Conservation (phyloP, 306 rosid genomes). For the Crotalaria pallida region DNA sequence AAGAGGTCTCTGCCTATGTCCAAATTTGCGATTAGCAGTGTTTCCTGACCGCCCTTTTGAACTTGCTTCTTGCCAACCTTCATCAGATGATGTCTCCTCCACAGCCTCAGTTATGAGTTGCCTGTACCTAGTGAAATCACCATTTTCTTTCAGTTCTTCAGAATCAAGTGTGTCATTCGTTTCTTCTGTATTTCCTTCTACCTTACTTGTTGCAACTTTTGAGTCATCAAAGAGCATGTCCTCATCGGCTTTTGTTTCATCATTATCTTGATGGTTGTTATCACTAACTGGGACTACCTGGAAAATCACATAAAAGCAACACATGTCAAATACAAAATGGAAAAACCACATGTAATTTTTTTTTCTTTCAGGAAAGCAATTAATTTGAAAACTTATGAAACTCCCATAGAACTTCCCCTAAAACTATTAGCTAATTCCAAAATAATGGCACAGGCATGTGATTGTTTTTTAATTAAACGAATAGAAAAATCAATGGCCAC, state of each 20-base stretch:
- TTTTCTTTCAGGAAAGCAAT: neutral
- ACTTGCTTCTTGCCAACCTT: constrained; percentile 96
- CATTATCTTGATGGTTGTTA: constrained; percentile 39
- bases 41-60: constrained; percentile 69
- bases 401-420: constrained; percentile 23
- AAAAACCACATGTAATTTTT: neutral
- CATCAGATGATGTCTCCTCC: constrained; percentile 65
- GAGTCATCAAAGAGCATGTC: constrained; percentile 31
- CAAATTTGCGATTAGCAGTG: constrained; percentile 45
- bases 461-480: neutral
- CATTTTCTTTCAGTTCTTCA: constrained; percentile 40
- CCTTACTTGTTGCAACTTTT: constrained; percentile 21
- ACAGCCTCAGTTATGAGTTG: constrained; percentile 34
- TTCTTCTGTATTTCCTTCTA: constrained; percentile 28
- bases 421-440: constrained; percentile 25
- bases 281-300: constrained; percentile 56
- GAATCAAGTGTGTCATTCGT: constrained; percentile 27
- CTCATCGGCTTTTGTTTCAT: constrained; percentile 26
- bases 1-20: constrained; percentile 47
- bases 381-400: constrained; percentile 11
- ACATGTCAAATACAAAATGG: constrained; percentile 1
- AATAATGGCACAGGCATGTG: neutral
- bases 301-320: constrained; percentile 22
- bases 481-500: constrained; percentile 30
- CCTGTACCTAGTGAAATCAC: constrained; percentile 21